Conservation (phyloP, 495 filamentous ascomycete genomes). For the Tricharina praecox region DNA sequence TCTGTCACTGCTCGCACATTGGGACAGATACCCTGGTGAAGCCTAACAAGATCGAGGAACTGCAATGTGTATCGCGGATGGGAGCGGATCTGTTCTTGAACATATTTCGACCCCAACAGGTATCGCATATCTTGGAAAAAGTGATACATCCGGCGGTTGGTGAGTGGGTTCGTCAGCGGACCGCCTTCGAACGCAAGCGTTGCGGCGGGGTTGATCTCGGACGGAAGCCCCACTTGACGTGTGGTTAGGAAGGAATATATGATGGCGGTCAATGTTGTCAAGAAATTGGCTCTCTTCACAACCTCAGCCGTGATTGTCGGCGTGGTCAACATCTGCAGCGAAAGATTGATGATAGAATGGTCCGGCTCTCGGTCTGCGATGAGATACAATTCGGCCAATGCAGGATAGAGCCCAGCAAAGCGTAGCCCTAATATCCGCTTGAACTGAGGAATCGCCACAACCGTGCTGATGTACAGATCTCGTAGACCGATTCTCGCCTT, state of each 20-base stretch:
- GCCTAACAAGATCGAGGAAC: slow-evolving; percentile 84
- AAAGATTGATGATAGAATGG: slow-evolving; percentile 95
- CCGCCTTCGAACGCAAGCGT: slow-evolving; percentile 84
- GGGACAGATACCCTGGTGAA: slow-evolving; percentile 92
- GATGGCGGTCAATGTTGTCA: slow-evolving; percentile 87
- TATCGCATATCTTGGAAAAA: slow-evolving; percentile 89
- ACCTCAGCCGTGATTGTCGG: slow-evolving; percentile 91
- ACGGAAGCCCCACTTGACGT: slow-evolving; percentile 81
- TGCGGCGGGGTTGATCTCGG: slow-evolving; percentile 64
- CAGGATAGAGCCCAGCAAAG: slow-evolving; percentile 85
- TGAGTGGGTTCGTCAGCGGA: slow-evolving; percentile 80
- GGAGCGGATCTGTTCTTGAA: slow-evolving; percentile 61
- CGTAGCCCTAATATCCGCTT: slow-evolving; percentile 88
- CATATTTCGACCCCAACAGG: slow-evolving; percentile 69
- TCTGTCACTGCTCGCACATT: slow-evolving; percentile 83
- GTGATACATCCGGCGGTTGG: slow-evolving; percentile 86
- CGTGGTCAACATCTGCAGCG: slow-evolving; percentile 87
- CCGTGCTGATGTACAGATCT: slow-evolving; percentile 88
- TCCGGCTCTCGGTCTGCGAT: slow-evolving; percentile 94
- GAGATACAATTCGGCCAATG: slow-evolving; percentile 81
- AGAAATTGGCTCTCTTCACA: slow-evolving; percentile 85
- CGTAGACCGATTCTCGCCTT: slow-evolving; percentile 76
- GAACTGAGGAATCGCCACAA: slow-evolving; percentile 85
- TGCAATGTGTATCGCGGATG: slow-evolving; percentile 80
- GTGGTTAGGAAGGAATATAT: slow-evolving; percentile 95